Conservation (phyloP, 306 rosid species). For the Pyrus pyrifolia region DNA sequence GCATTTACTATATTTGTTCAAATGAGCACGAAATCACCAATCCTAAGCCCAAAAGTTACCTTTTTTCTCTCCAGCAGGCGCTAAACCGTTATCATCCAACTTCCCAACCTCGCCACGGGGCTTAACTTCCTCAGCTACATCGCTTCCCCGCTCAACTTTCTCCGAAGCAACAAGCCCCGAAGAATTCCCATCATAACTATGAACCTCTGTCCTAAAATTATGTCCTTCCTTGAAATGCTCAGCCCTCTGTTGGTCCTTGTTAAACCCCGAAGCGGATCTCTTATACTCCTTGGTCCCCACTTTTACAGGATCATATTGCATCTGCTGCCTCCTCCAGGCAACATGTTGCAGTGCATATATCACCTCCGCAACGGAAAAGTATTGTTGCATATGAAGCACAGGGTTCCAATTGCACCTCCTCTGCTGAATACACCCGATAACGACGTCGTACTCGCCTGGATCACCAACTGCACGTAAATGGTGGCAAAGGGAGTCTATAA, state of each 20-base stretch:
- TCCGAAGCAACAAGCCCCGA: slow-evolving; percentile 24
- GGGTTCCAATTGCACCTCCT: slow-evolving; percentile 86
- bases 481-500: slow-evolving; percentile 78
- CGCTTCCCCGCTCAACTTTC: slow-evolving; percentile 38
- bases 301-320: slow-evolving; percentile 51
- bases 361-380: slow-evolving; percentile 80
- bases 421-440: slow-evolving; percentile 58
- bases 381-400: slow-evolving; percentile 95
- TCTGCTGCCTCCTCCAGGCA: slow-evolving; percentile 75
- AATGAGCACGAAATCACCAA: background rate
- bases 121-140: slow-evolving; percentile 27
- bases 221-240: slow-evolving; percentile 49
- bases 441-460: slow-evolving; percentile 73
- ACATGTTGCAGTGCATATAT: slow-evolving; percentile 65
- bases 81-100: slow-evolving; percentile 35
- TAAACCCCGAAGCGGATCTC: slow-evolving; percentile 52
- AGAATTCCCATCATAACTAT: slow-evolving; percentile 38
- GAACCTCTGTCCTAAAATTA: slow-evolving; percentile 45
- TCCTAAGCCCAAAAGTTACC: slow-evolving; percentile 36
- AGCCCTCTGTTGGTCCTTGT: slow-evolving; percentile 42
- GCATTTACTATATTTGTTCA: background rate
- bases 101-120: slow-evolving; percentile 39
- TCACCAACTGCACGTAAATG: slow-evolving; percentile 73
- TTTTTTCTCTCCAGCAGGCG: slow-evolving; percentile 34
- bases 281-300: slow-evolving; percentile 48